Conservation (phyloP, 441 rosid species). For the Eruca vesicaria region DNA sequence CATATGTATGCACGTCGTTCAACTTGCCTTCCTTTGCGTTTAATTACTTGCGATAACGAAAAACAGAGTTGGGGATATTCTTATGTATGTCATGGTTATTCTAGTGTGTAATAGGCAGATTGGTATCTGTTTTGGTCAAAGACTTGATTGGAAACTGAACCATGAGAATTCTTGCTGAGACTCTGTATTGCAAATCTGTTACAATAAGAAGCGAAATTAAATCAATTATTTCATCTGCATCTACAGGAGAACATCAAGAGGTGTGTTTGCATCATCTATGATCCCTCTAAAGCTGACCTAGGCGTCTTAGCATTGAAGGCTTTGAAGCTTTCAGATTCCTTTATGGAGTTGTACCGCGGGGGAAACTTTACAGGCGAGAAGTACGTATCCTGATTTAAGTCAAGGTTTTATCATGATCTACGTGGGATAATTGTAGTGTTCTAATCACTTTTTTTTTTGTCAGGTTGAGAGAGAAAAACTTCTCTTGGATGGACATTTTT, state of each 20-base stretch:
- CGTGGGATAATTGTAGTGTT: conserved; percentile 9
- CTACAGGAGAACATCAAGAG: conserved; percentile 88
- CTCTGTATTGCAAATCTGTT: not conserved
- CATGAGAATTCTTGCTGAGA: not conserved
- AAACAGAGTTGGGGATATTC: not conserved
- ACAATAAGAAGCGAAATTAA: not conserved
- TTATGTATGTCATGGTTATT: not conserved
- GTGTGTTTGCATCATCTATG: conserved; percentile 95
- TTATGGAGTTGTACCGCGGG: conserved; percentile 81
- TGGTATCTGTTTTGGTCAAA: not conserved
- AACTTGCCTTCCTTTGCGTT: not conserved
- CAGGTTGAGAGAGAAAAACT: conserved; percentile 95
- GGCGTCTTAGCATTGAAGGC: conserved; percentile 97
- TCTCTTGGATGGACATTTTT: conserved; percentile 98
- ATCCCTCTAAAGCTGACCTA: conserved; percentile 88
- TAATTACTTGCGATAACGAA: not conserved
- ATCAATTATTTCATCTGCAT: not conserved
- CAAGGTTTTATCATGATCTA: conserved; percentile 10
- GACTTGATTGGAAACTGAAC: not conserved
- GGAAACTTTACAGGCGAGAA: conserved; percentile 92
- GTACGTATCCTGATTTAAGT: conserved; percentile 40
- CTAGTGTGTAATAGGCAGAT: not conserved
- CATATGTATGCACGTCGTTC: not conserved
- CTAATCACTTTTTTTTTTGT: conserved; percentile 13
- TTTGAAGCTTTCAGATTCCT: conserved; percentile 91